Percentiles rank a stretch among this genome's conserved stretches.
Evolutionary conservation across 2,329 filamentous ascomycete species (phyloP).

Genomic region (Helicocarpus griseus): DNA sequence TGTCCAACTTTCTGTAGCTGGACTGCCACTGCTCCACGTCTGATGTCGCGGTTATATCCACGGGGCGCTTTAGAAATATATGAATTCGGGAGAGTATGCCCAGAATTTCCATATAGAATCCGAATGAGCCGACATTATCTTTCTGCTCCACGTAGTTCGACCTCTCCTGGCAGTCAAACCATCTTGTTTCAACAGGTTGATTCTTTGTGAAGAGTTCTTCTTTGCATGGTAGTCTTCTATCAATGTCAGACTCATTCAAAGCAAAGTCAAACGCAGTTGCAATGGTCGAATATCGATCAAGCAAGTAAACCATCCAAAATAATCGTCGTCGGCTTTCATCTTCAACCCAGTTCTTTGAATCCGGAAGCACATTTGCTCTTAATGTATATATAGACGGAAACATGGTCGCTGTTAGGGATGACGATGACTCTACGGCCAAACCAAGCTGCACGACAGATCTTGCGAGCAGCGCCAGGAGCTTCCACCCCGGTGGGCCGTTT

Average conservation of each 20-base stretch:
- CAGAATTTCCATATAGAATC: slow-evolving; percentile 82
- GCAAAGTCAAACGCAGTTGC: slow-evolving; percentile 89
- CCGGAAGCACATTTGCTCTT: slow-evolving; percentile 72
- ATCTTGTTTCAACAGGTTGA: slow-evolving; percentile 71
- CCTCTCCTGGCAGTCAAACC: slow-evolving; percentile 53
- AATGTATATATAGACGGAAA: slow-evolving; percentile 84
- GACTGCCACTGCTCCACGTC: slow-evolving; percentile 88
- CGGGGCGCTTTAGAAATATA: slow-evolving; percentile 76
- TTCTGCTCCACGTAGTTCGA: slow-evolving; percentile 59
- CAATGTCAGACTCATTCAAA: slow-evolving; percentile 79
- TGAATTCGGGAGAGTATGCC: slow-evolving; percentile 82
- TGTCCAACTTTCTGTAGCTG: slow-evolving; percentile 76
- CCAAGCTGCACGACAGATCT: slow-evolving; percentile 82
- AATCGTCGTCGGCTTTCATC: slow-evolving; percentile 75
- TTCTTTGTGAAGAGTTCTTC: slow-evolving; percentile 82
- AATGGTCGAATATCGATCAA: slow-evolving; percentile 84
- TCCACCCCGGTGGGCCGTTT: slow-evolving; percentile 87
- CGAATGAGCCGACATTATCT: slow-evolving; percentile 78
- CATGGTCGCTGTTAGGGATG: slow-evolving; percentile 64
- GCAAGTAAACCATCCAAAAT: slow-evolving; percentile 90
- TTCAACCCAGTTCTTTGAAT: slow-evolving; percentile 76
- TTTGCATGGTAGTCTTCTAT: slow-evolving; percentile 74
- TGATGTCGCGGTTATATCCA: slow-evolving; percentile 72
- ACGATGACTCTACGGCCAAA: slow-evolving; percentile 71
- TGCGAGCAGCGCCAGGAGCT: slow-evolving; percentile 79